These are phyloP conservation scores for Populus alba DNA, from an alignment of 345 rosid species.

Conservation along the genomic window DNA sequence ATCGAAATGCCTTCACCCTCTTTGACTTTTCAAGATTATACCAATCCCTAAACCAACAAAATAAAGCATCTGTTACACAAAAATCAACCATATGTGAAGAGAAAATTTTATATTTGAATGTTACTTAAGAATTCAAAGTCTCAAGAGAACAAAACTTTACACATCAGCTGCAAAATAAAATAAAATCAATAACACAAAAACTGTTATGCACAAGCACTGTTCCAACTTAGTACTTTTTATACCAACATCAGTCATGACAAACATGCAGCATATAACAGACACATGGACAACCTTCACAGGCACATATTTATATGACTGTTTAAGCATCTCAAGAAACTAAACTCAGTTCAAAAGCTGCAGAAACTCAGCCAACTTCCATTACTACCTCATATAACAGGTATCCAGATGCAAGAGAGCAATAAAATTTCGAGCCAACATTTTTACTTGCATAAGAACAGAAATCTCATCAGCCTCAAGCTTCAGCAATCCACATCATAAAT, in stretches of 20 bases:
- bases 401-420: background rate
- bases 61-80: background rate
- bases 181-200: background rate
- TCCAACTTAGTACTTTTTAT: background rate
- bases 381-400: background rate
- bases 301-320: background rate
- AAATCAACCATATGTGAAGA: background rate
- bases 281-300: background rate
- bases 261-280: background rate
- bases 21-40: slow-evolving; percentile 92
- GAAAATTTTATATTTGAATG: background rate
- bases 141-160: background rate
- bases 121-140: background rate
- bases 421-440: background rate
- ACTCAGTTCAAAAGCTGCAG: background rate
- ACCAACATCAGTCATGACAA: background rate
- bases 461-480: background rate
- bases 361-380: background rate
- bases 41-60: slow-evolving; percentile 72
- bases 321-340: background rate
- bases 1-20: slow-evolving; percentile 93
- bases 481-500: background rate
- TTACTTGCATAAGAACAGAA: background rate
- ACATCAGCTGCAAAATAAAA: background rate
- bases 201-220: background rate